phyloP scores from a whole-genome alignment of 2,329 filamentous ascomycete genomes.

The Aspergillus felis region DNA sequence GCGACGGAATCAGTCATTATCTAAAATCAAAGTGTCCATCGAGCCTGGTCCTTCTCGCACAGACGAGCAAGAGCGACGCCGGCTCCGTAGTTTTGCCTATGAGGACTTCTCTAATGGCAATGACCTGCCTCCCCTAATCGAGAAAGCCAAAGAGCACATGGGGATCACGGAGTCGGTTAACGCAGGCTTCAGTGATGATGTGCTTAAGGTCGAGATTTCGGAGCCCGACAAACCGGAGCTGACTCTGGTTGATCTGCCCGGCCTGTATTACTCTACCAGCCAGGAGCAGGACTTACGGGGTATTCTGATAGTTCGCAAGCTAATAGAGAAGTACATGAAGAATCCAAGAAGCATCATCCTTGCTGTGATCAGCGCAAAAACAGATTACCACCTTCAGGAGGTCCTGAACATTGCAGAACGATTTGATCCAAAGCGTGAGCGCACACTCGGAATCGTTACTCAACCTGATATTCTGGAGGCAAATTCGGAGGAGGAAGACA shows the following conservation, averaged over 20 bases:
- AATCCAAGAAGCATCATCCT: slow-evolving; percentile 58
- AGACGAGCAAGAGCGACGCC: slow-evolving; percentile 1
- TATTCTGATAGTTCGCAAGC: slow-evolving; percentile 48
- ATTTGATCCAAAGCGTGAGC: slow-evolving; percentile 27
- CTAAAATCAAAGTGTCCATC: slow-evolving; percentile 46
- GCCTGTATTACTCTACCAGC: slow-evolving; percentile 53
- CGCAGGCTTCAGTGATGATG: slow-evolving; percentile 37
- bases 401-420: slow-evolving; percentile 48
- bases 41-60: slow-evolving; percentile 25
- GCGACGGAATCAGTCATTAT: slow-evolving; percentile 34
- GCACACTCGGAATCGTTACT: slow-evolving; percentile 47
- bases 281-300: slow-evolving; percentile 51
- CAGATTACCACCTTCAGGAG: slow-evolving; percentile 54
- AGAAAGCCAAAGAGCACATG: slow-evolving; percentile 51
- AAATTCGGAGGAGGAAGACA: slow-evolving; percentile 33
- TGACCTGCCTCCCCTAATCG: slow-evolving; percentile 47
- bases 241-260: slow-evolving; percentile 60
- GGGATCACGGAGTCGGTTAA: slow-evolving; percentile 30
- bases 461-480: slow-evolving; percentile 41
- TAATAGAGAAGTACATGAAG: slow-evolving; percentile 54
- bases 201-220: slow-evolving; percentile 57
- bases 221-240: slow-evolving; percentile 59
- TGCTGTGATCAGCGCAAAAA: slow-evolving; percentile 50
- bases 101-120: slow-evolving; percentile 13
- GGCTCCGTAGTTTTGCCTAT: slow-evolving; percentile 5